phyloP scores from a whole-genome alignment of 164 flowering plant genomes.

The Cinnamomum chago region DNA sequence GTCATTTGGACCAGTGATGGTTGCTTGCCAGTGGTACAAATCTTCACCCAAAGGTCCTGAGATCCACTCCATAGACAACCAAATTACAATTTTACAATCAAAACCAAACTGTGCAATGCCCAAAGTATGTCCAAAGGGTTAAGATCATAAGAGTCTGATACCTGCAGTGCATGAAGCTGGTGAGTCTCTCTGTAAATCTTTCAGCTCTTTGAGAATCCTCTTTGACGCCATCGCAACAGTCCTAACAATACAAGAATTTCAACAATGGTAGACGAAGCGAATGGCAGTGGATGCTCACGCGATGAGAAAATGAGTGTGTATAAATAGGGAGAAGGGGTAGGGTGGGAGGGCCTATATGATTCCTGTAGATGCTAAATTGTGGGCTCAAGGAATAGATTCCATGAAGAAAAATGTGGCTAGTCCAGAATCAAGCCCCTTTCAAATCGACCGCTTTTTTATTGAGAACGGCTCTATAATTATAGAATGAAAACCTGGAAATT shows the following conservation, averaged over 20 bases:
- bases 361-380: not conserved
- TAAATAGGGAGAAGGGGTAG: not conserved
- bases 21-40: conserved; percentile 87
- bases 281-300: not conserved
- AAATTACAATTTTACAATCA: not conserved
- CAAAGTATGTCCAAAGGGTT: not conserved
- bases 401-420: not conserved
- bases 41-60: conserved; percentile 74
- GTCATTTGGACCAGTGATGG: conserved; percentile 67
- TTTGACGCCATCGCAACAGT: conserved; percentile 9
- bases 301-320: not conserved
- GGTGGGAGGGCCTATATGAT: not conserved
- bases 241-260: not conserved
- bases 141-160: not conserved
- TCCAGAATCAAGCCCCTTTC: not conserved
- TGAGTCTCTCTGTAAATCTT: conserved; percentile 19
- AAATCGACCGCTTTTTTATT: too few relatives aligned
- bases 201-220: conserved; percentile 17
- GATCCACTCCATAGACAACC: not conserved
- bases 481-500: too few relatives aligned
- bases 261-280: not conserved
- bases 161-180: conserved; percentile 21
- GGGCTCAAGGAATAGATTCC: conserved; percentile 13
- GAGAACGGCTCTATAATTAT: too few relatives aligned
- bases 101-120: too few relatives aligned